Evolutionary conservation across 2,329 filamentous ascomycete genomes (phyloP).

Genomic region (Diaporthe citri): DNA sequence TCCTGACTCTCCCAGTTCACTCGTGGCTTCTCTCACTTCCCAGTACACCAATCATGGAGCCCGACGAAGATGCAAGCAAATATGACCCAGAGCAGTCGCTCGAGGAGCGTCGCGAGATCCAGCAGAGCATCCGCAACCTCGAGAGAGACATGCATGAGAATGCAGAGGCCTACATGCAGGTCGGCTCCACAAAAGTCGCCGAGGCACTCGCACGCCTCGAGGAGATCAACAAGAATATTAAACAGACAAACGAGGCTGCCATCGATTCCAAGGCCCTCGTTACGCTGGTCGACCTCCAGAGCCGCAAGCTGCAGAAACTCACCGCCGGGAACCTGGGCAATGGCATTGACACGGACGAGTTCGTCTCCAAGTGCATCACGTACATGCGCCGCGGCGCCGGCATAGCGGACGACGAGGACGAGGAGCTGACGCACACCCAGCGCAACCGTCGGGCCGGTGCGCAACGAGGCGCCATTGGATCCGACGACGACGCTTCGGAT

Average conservation of each 20-base stretch:
- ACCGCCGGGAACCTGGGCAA: conserved; percentile 79
- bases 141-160: conserved; percentile 71
- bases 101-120: conserved; percentile 78
- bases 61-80: conserved; percentile 54
- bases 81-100: conserved; percentile 89
- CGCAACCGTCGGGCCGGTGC: conserved; percentile 55
- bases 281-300: conserved; percentile 81
- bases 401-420: conserved; percentile 63
- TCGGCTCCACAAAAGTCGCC: conserved; percentile 73
- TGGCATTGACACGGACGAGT: conserved; percentile 90
- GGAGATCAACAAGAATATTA: conserved; percentile 74
- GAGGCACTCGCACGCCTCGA: conserved; percentile 77
- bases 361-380: conserved; percentile 88
- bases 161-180: conserved; percentile 78
- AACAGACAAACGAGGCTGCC: conserved; percentile 90
- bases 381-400: conserved; percentile 82
- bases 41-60: conserved; percentile 40
- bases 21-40: not conserved
- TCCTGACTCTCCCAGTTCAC: not conserved
- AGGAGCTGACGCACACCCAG: conserved; percentile 64
- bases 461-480: conserved; percentile 47
- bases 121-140: conserved; percentile 78
- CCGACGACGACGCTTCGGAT: conserved; percentile 70
- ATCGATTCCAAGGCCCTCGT: conserved; percentile 91
- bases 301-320: conserved; percentile 81